Evolutionary conservation across 2,329 filamentous ascomycete genomes (phyloP).

Genomic region (Arachnomyces sp.): DNA sequence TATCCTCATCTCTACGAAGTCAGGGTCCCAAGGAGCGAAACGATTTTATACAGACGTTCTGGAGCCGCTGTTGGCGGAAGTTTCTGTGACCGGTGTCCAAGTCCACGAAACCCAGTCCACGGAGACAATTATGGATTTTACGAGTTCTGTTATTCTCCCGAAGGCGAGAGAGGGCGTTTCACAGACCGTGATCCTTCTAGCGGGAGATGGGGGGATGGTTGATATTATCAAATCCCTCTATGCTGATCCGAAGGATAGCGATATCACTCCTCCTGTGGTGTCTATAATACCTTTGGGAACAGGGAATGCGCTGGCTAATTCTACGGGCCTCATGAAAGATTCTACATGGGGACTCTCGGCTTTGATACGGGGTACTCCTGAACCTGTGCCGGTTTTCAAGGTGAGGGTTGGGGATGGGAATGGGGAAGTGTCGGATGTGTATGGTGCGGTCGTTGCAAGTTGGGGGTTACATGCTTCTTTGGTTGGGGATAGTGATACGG

Average conservation of each 20-base stretch:
- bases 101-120: constrained; percentile 56
- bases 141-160: constrained; percentile 41
- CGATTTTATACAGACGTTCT: constrained; percentile 50
- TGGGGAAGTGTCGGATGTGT: constrained; percentile 31
- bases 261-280: constrained; percentile 46
- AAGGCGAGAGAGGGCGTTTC: constrained; percentile 39
- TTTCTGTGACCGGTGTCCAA: constrained; percentile 42
- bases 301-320: constrained; percentile 39
- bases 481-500: constrained; percentile 84
- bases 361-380: constrained; percentile 50
- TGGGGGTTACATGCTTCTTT: constrained; percentile 86
- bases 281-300: constrained; percentile 46
- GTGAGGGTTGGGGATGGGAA: constrained; percentile 41
- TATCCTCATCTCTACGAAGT: constrained; percentile 59
- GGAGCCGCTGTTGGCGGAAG: constrained; percentile 44
- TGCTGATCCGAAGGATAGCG: constrained; percentile 11
- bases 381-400: constrained; percentile 53
- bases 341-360: constrained; percentile 43
- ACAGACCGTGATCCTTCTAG: constrained; percentile 67
- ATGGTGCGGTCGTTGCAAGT: constrained; percentile 77
- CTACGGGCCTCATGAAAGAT: constrained; percentile 24
- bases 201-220: constrained; percentile 77
- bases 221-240: constrained; percentile 63
- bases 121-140: constrained; percentile 57
- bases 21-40: constrained; percentile 53